phyloP scores from a whole-genome alignment of 2,329 filamentous ascomycete genomes.

The Fusarium sublunatum region DNA sequence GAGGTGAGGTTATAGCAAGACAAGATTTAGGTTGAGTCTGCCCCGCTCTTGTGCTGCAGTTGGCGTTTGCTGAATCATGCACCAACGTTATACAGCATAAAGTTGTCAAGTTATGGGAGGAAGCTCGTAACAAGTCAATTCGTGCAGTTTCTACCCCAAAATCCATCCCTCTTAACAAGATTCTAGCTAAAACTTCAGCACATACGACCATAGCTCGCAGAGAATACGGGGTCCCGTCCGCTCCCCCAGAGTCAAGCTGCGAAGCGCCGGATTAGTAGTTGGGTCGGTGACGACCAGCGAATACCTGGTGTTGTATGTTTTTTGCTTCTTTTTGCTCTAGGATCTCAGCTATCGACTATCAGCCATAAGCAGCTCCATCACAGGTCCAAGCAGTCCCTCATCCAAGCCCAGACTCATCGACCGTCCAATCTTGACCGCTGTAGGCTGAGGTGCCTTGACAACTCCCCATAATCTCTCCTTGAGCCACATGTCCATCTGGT shows the following conservation, averaged over 20 bases:
- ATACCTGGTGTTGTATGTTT: conserved; percentile 17
- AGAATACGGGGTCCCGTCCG: too few relatives aligned
- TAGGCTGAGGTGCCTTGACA: conserved; percentile 25
- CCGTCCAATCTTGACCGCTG: conserved; percentile 37
- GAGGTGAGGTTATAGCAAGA: not conserved
- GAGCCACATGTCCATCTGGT: conserved; percentile 44
- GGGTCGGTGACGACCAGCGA: conserved; percentile 9
- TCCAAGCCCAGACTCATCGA: conserved; percentile 44
- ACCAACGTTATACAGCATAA: conserved; percentile 2
- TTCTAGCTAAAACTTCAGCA: not conserved
- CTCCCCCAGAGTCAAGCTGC: not conserved
- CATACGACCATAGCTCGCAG: too few relatives aligned
- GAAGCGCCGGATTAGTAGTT: conserved; percentile 9
- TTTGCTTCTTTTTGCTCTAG: not conserved
- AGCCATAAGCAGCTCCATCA: conserved; percentile 44
- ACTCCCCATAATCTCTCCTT: conserved; percentile 45
- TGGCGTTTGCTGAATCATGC: conserved; percentile 8
- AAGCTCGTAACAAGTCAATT: too few relatives aligned
- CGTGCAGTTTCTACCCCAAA: too few relatives aligned
- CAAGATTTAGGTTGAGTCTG: conserved; percentile 23
- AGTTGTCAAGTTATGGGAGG: too few relatives aligned
- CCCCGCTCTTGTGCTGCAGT: conserved; percentile 30
- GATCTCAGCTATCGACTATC: conserved; percentile 38
- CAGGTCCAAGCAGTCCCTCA: conserved; percentile 39
- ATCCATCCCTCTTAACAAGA: not conserved